These are phyloP conservation scores for Acacia crassicarpa DNA, from an alignment of 306 rosid species.

Conservation along the genomic window DNA sequence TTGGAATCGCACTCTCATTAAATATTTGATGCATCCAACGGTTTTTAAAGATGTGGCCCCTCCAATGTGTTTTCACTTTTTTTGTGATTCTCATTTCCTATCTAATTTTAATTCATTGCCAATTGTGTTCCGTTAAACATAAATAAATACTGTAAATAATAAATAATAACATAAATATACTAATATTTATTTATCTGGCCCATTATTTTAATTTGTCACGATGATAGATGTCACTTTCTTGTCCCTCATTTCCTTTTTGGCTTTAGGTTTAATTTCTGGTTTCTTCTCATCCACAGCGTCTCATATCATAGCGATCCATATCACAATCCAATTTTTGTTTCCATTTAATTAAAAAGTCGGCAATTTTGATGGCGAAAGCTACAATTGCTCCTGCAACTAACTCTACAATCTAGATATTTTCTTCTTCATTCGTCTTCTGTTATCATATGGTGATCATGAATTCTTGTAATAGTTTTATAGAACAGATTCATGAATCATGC, in stretches of 20 bases:
- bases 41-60: slow-evolving; percentile 39
- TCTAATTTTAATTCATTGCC: neutral
- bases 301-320: neutral
- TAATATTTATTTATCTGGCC: no score
- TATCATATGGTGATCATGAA: neutral
- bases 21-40: slow-evolving; percentile 32
- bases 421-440: neutral
- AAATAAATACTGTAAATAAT: neutral
- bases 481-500: neutral
- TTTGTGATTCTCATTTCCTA: neutral
- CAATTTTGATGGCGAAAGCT: neutral
- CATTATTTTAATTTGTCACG: neutral
- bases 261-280: neutral
- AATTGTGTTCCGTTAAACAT: neutral
- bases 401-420: neutral
- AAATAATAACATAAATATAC: neutral
- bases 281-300: slow-evolving; percentile 5
- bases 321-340: neutral
- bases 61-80: neutral
- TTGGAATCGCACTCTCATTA: slow-evolving; percentile 9
- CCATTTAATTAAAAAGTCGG: neutral
- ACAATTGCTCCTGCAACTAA: neutral
- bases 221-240: neutral
- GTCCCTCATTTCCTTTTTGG: neutral
- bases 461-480: neutral